phyloP scores from a whole-genome alignment of 441 rosid genomes.

The Populus hybrid region DNA sequence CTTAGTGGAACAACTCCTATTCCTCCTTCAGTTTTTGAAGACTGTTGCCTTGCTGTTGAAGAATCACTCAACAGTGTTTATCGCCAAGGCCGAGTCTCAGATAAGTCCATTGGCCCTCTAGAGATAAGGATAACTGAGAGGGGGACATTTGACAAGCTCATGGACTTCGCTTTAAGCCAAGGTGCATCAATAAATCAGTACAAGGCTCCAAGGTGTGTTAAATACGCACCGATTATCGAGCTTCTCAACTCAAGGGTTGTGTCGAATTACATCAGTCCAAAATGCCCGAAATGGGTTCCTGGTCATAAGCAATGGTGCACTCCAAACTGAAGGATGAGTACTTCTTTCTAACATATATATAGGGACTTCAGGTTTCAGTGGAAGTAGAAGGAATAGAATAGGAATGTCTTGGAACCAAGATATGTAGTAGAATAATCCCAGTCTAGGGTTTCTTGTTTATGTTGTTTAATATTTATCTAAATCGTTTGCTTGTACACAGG shows the following conservation, averaged over 20 bases:
- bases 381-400: not conserved
- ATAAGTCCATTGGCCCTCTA: slow-evolving; percentile 47
- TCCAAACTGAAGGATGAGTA: slow-evolving; percentile 16
- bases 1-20: slow-evolving; percentile 19
- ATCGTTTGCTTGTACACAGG: not conserved
- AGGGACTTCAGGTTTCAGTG: not conserved
- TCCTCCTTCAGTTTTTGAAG: slow-evolving; percentile 39
- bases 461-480: not conserved
- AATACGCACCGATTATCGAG: slow-evolving; percentile 39
- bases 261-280: slow-evolving; percentile 37
- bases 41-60: slow-evolving; percentile 40
- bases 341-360: not conserved
- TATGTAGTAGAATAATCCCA: not conserved
- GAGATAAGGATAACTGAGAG: slow-evolving; percentile 41
- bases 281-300: slow-evolving; percentile 49
- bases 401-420: not conserved
- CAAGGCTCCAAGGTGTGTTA: slow-evolving; percentile 52
- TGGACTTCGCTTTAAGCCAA: slow-evolving; percentile 43
- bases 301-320: slow-evolving; percentile 37
- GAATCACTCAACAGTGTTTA: slow-evolving; percentile 55
- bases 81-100: slow-evolving; percentile 46
- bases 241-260: slow-evolving; percentile 39
- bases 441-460: not conserved
- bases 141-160: slow-evolving; percentile 50
- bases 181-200: slow-evolving; percentile 58